Evolutionary conservation across 2,329 filamentous ascomycete species (phyloP), one percentile per base, ranked within the genome.

Genomic region (Byssochlamys sp.): DNA sequence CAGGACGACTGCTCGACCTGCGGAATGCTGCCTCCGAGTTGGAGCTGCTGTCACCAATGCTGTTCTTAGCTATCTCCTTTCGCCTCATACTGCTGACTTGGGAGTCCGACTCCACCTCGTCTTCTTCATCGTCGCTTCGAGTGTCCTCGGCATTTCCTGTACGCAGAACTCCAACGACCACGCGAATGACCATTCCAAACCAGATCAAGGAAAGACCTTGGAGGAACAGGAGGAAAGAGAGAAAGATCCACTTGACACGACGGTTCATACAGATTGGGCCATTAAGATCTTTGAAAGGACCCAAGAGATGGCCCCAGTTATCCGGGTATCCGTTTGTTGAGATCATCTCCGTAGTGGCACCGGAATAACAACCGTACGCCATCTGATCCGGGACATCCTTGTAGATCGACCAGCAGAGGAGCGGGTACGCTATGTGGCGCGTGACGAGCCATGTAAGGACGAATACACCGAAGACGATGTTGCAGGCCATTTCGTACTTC

Each of bases 101-200:
- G 19, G 62, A 60, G 31, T 72, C 66, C 19, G 80, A 77, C n/a
- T 82, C 77, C 12, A 81, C 80, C 26, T 84, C 84, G 2, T 82
- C 85, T 25, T 86, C 89, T 4, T 95, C 91, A 62, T 90, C 90
- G 65, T 96, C 92, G 61, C 90, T 95, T 57, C 94, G 85, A 19
- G 84, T 82, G 68, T 99, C 94, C 62, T 96, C 91, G 4, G 92
- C 91, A 31, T 84, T 83, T 31, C 92, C 91, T 19, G 67, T 70
- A 54, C 81, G 82, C 35, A 97, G 70, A 4, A 97, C 91, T 60
- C 87, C 86, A 61, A 88, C 80, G 25, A 91, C 91, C 2, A 99
- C 89, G 58, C 85, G 84, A 45, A 91, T 74, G 63, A 97, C 96
- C 85, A 96, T 88, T 61, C 79, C 81, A 68, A 97, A 95, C 94